phyloP scores from a whole-genome alignment of 805 yeast genomes.

The Kuraishia ogatae region DNA sequence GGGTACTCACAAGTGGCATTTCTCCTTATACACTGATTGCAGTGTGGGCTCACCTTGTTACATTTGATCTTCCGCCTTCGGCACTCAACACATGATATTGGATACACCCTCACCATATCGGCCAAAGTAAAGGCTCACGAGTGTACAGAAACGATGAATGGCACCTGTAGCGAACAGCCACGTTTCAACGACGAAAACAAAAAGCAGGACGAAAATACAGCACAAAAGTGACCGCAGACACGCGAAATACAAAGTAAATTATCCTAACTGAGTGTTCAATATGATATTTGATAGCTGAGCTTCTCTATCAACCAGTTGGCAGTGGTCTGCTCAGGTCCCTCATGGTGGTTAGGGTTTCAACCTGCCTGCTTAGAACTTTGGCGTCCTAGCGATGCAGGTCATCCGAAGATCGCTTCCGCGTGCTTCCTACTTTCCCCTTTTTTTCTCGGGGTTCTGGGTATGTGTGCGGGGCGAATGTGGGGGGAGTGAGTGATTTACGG shows the following conservation, averaged over 20 bases:
- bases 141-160: neutral
- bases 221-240: neutral
- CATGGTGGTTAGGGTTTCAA: neutral
- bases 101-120: neutral
- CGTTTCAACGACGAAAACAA: neutral
- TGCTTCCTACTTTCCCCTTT: neutral
- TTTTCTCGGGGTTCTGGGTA: neutral
- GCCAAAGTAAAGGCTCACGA: neutral
- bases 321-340: neutral
- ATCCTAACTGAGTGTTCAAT: too few relatives aligned
- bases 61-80: constrained; percentile 12
- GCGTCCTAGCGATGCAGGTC: neutral
- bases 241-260: too few relatives aligned
- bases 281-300: too few relatives aligned
- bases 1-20: constrained; percentile 34
- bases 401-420: neutral
- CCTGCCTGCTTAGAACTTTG: neutral
- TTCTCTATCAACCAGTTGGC: neutral
- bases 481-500: neutral
- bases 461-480: neutral
- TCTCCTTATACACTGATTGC: constrained; percentile 5
- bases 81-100: constrained; percentile 11
- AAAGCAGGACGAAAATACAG: neutral
- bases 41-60: constrained; percentile 3
- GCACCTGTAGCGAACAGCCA: neutral